Percentiles rank a stretch among this genome's conserved stretches.
phyloP scores from a whole-genome alignment of 2,329 filamentous ascomycete species.

The Esteya vermicola region DNA sequence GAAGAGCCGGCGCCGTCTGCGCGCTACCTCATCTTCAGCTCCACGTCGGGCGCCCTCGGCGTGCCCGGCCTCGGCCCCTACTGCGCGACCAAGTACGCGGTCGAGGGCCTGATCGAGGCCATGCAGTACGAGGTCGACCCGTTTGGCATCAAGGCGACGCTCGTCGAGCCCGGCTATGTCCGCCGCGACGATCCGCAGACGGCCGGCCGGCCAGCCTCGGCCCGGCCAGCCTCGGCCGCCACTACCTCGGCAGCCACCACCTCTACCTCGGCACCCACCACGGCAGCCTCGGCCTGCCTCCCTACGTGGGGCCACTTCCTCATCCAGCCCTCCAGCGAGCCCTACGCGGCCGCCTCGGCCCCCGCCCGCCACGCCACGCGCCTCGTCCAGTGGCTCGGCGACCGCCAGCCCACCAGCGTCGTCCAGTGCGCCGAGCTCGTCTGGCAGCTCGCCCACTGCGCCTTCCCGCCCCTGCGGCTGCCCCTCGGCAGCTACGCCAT shows the following conservation, averaged over 20 bases:
- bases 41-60: slow-evolving; percentile 80
- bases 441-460: slow-evolving; percentile 90
- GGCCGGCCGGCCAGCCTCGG: slow-evolving; percentile 12
- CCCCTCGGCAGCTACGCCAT: slow-evolving; percentile 90
- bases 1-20: slow-evolving; percentile 36
- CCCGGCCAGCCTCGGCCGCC: not conserved
- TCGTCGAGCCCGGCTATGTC: slow-evolving; percentile 84
- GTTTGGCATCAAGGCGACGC: slow-evolving; percentile 85
- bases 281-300: slow-evolving; percentile 24
- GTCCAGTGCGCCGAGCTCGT: slow-evolving; percentile 87
- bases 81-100: slow-evolving; percentile 93
- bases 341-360: slow-evolving; percentile 63
- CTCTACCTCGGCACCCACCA: not conserved
- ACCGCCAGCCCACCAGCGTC: slow-evolving; percentile 82
- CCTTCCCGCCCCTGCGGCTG: slow-evolving; percentile 76
- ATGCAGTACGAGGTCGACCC: slow-evolving; percentile 90
- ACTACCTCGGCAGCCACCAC: not conserved
- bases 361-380: slow-evolving; percentile 80
- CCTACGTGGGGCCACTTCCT: slow-evolving; percentile 86
- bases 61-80: slow-evolving; percentile 88
- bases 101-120: slow-evolving; percentile 88
- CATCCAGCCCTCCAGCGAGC: slow-evolving; percentile 70
- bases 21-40: slow-evolving; percentile 92
- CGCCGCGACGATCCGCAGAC: slow-evolving; percentile 56
- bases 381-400: slow-evolving; percentile 89